Evolutionary conservation across 306 rosid genomes (phyloP).

Genomic region (Ziziphus jujuba): DNA sequence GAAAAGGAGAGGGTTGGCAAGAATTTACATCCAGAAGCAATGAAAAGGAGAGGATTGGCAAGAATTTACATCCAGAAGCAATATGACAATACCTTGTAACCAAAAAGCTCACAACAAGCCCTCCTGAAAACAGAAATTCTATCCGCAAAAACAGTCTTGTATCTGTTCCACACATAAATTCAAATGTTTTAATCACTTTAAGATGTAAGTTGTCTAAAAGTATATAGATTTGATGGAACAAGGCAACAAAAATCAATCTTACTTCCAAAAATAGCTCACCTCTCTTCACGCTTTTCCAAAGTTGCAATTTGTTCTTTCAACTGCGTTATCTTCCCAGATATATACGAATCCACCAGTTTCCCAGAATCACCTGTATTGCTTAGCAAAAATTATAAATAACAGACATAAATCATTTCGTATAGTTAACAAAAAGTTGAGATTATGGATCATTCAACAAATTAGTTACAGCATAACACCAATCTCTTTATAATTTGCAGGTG

Average conservation of each 20-base stretch:
- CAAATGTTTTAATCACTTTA: constrained; percentile 16
- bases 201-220: background rate
- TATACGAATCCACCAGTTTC: constrained; percentile 74
- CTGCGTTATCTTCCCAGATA: constrained; percentile 77
- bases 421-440: too few relatives aligned
- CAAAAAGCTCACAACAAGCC: constrained; percentile 98
- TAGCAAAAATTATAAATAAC: too few relatives aligned
- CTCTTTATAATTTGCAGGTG: background rate
- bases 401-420: too few relatives aligned
- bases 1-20: background rate
- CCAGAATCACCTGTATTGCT: constrained; percentile 73
- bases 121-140: constrained; percentile 93
- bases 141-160: constrained; percentile 96
- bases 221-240: background rate
- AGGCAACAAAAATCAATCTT: background rate
- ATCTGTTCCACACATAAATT: constrained; percentile 52
- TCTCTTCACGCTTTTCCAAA: constrained; percentile 95
- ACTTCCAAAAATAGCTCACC: constrained; percentile 41
- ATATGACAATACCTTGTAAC: constrained; percentile 74
- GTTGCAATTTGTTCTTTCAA: constrained; percentile 92
- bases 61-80: constrained; percentile 15
- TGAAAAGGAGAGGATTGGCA: background rate
- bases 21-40: constrained; percentile 14
- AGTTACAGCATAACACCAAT: background rate
- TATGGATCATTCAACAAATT: too few relatives aligned